A percentile compares a stretch with the other conserved stretches of the same genome.
Conservation (phyloP, 2,329 filamentous ascomycete genomes). For the Trichoderma lentiforme region DNA sequence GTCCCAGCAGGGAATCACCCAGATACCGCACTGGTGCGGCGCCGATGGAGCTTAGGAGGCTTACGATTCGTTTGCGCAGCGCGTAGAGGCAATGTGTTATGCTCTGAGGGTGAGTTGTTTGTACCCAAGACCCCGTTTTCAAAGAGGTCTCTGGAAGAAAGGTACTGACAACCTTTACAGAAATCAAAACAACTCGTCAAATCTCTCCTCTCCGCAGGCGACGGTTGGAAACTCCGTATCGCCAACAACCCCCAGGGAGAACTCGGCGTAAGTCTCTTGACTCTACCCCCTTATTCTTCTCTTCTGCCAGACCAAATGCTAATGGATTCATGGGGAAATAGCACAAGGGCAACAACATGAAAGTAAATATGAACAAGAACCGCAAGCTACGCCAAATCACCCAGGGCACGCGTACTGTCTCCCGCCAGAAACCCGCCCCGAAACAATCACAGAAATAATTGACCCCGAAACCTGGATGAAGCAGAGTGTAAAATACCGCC, state of each 20-base stretch:
- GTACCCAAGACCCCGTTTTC: neutral
- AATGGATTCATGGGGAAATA: neutral
- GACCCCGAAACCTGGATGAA: neutral
- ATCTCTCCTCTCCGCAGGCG: conserved; percentile 26
- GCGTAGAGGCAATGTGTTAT: conserved; percentile 28
- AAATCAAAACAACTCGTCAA: conserved; percentile 30
- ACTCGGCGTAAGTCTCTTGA: conserved; percentile 21
- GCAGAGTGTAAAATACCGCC: neutral
- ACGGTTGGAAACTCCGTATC: conserved; percentile 26
- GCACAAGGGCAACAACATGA: conserved; percentile 26
- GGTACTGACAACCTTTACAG: neutral
- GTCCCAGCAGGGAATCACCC: conserved; percentile 28
- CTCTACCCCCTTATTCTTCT: neutral
- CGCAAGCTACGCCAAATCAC: conserved; percentile 17
- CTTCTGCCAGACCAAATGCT: neutral
- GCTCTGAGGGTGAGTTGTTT: conserved; percentile 21
- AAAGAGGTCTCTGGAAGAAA: neutral
- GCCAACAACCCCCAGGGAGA: conserved; percentile 28
- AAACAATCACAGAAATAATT: neutral
- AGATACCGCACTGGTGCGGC: conserved; percentile 27
- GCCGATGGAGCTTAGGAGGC: conserved; percentile 31
- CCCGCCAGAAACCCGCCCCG: neutral
- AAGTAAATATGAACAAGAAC: conserved; percentile 26
- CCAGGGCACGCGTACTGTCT: neutral
- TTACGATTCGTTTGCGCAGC: conserved; percentile 25